Conservation (phyloP, 192 early-diverging fungal species). For the Coemansia sp. region DNA sequence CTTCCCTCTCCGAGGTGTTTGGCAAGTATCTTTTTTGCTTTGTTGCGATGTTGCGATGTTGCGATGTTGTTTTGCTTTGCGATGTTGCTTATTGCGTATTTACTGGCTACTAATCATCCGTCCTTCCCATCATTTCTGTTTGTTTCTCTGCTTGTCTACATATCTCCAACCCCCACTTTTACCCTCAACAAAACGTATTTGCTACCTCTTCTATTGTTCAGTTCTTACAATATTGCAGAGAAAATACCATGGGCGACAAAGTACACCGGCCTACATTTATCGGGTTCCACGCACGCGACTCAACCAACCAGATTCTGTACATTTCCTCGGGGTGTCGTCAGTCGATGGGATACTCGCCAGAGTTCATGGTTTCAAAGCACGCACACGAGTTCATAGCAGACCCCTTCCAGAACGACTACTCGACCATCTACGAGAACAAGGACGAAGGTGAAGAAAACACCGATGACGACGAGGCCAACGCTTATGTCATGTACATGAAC, state of each 20-base stretch:
- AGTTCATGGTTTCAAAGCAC: slow-evolving; percentile 17
- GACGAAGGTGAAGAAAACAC: slow-evolving; percentile 24
- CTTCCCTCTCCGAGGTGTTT: too few relatives aligned
- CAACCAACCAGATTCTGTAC: slow-evolving; percentile 36
- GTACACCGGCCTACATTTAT: slow-evolving; percentile 33
- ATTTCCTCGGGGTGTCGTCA: slow-evolving; percentile 47
- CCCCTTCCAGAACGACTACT: slow-evolving; percentile 27
- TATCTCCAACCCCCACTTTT: too few relatives aligned
- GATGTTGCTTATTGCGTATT: too few relatives aligned
- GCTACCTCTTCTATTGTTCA: too few relatives aligned
- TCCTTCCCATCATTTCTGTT: too few relatives aligned
- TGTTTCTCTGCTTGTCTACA: too few relatives aligned
- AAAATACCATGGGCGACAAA: not conserved
- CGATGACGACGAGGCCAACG: slow-evolving; percentile 43
- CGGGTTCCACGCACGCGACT: slow-evolving; percentile 40
- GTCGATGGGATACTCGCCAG: slow-evolving; percentile 37
- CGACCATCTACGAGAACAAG: slow-evolving; percentile 34
- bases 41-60: too few relatives aligned
- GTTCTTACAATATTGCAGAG: too few relatives aligned
- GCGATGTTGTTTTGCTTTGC: too few relatives aligned
- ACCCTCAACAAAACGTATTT: too few relatives aligned
- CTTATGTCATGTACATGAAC: slow-evolving; percentile 48
- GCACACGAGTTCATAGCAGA: slow-evolving; percentile 42
- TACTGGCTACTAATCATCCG: too few relatives aligned
- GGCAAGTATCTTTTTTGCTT: too few relatives aligned